Percentiles rank a stretch among this genome's conserved stretches.
Conservation (phyloP, 2,329 filamentous ascomycete species). For the Epichloe uncinata region DNA sequence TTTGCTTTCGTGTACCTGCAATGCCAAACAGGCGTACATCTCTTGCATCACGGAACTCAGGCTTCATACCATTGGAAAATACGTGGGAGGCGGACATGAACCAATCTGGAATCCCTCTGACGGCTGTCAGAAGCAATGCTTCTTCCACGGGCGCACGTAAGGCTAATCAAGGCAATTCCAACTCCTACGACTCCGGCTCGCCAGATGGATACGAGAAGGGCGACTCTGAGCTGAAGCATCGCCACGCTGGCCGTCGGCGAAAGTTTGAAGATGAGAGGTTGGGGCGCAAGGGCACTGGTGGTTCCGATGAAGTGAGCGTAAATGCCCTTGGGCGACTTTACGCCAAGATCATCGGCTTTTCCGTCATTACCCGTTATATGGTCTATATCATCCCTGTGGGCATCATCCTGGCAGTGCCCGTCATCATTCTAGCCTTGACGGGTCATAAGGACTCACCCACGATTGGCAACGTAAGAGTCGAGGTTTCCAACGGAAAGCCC, state of each 20-base stretch:
- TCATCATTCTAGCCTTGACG: constrained; percentile 40
- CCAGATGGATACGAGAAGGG: constrained; percentile 31
- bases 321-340: constrained; percentile 56
- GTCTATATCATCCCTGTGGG: constrained; percentile 55
- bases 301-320: constrained; percentile 39
- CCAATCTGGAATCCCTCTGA: constrained; percentile 38
- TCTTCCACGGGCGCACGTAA: constrained; percentile 41
- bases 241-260: constrained; percentile 33
- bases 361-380: constrained; percentile 50
- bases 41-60: constrained; percentile 11
- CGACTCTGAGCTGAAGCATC: constrained; percentile 20
- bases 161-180: constrained; percentile 22
- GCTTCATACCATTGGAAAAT: constrained; percentile 31
- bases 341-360: constrained; percentile 49
- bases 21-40: constrained; percentile 11
- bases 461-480: constrained; percentile 20
- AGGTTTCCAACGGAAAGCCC: constrained; percentile 5
- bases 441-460: constrained; percentile 23
- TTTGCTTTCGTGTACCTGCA: background rate
- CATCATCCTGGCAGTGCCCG: constrained; percentile 45
- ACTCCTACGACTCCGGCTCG: constrained; percentile 20
- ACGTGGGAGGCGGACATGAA: constrained; percentile 20
- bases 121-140: constrained; percentile 39
- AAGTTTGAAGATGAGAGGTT: constrained; percentile 26
- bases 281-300: constrained; percentile 30